A percentile compares a stretch with the other conserved stretches of the same genome.
phyloP scores from a whole-genome alignment of 805 yeast species.

The Soucietia sequanensis region DNA sequence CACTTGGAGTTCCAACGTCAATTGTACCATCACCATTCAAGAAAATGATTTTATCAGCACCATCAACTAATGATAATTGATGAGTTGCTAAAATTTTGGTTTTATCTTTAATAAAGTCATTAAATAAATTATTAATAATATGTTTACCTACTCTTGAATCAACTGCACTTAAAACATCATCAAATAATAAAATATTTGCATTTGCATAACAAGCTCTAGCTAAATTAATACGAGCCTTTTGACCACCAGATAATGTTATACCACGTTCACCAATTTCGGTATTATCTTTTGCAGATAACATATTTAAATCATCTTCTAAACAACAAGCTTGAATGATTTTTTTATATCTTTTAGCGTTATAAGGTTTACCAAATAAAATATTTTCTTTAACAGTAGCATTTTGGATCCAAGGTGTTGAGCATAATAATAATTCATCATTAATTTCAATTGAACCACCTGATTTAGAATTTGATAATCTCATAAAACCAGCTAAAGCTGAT shows the following conservation, averaged over 20 bases:
- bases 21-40: slow-evolving; percentile 42
- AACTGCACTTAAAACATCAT: slow-evolving; percentile 46
- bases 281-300: slow-evolving; percentile 35
- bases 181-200: slow-evolving; percentile 34
- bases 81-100: slow-evolving; percentile 44
- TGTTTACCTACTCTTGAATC: slow-evolving; percentile 44
- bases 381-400: slow-evolving; percentile 41
- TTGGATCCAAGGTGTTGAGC: slow-evolving; percentile 44
- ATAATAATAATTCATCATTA: slow-evolving; percentile 30
- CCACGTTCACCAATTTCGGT: slow-evolving; percentile 48
- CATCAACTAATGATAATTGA: slow-evolving; percentile 37
- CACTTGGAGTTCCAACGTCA: slow-evolving; percentile 35
- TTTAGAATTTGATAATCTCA: slow-evolving; percentile 29
- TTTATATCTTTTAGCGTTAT: slow-evolving; percentile 26
- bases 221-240: slow-evolving; percentile 44
- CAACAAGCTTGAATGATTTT: slow-evolving; percentile 37
- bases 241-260: slow-evolving; percentile 45
- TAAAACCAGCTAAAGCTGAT: slow-evolving; percentile 39
- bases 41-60: slow-evolving; percentile 38
- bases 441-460: slow-evolving; percentile 21
- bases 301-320: slow-evolving; percentile 35
- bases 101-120: slow-evolving; percentile 28
- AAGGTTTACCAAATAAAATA: slow-evolving; percentile 35
- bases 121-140: slow-evolving; percentile 34
- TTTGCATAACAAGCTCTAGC: slow-evolving; percentile 42